Base-by-base conservation (phyloP, 768 basidiomycete species). In the Daedalea quercina region DNA sequence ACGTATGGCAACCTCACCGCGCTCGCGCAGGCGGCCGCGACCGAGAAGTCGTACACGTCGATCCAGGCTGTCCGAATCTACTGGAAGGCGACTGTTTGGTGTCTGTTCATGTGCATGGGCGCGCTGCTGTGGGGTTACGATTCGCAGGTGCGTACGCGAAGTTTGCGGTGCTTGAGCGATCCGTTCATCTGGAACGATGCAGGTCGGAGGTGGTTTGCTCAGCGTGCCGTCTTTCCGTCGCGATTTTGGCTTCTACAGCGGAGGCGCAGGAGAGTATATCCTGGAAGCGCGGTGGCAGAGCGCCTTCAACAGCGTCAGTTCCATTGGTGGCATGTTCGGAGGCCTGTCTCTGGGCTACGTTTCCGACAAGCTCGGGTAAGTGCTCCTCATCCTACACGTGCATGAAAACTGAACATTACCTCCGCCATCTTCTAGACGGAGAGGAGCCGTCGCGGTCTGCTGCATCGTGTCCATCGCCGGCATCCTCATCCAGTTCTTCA, bases 371-470 rank as follows among this genome's bases (percentile, higher is more conserved):
- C 31, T 50, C 31, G 48, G 48, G 48, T 50, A 26, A 48, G 33
- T 12, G 25, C 48, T 15, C 33, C 3, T 8, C 3, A 17, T 34
- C 25, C 23, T 26, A 17, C 20, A 35, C 31, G 3, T 9, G 25
- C 47, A 19, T 11, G 15, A 11, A 31, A 3, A n/a, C 25, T 35
- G 26, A 4, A 9, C 4, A 45, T 9, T 45, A 8, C 19, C 9
- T 17, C 6, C 28, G 28, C 28, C 6, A 31, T 11, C 7, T 4
- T 65, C 87, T 35, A 87, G 87, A 3, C 72, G 87, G 44, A 72
- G 81, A 52, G 75, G 75, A 50, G 85, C 86, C 3, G 87, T 90
- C 80, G 70, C 77, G 7, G 50, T 70, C 25, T 84, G 85, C 62
- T 84, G 80, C 58, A 54, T 63, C 0, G 48, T 86, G 8, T 84